Evolutionary conservation across 805 yeast species (phyloP), one percentile per base, ranked within the genome.

Genomic region (Spathaspora passalidarum): DNA sequence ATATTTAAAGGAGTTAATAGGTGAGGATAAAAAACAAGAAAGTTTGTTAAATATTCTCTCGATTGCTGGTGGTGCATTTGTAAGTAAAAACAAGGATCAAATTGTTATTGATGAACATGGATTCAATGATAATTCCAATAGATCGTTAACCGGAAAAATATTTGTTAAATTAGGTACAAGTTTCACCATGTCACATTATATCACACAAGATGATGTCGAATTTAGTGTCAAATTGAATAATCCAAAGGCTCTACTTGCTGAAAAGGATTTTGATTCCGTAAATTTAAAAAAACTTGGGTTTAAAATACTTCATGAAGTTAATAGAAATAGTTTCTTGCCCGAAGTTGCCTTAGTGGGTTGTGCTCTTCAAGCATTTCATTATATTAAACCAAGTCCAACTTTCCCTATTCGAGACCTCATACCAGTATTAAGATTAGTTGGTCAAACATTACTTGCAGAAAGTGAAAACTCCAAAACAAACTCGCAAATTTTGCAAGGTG

Each of bases 1-100:
- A 2, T 81, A 79, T 54, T 73, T 80, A 21, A 71, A 73, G 37
- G 86, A 81, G 56, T 66, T 81, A 42, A 66, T 78, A 40, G 86
- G 86, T 19, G 66, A 68, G 40, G 84, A 80, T 56, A 80, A 80
- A 60, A 70, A 69, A 46, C 76, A 73, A 49, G 86, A 80, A 58
- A 72, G 75, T 46, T 68, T 78, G 36, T 44, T 59, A 39, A 68
- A 56, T 40, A 72, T 72, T 22, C 43, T 71, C 22, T 55, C 59
- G 5, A 69, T 63, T 45, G 77, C 75, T 11, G 48, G 56, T 7
- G 62, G 65, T 44, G 52, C 71, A n/a, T 43, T 63, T 6, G 56
- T 57, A 4, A 45, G 49, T 10, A 22, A 29, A 11, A 14, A 37
- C 9, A 38, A 38, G 13, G 37, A 39, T 25, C 38, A 29, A 19